These are phyloP conservation scores for Colletotrichum musicola DNA, from an alignment of 2,329 filamentous ascomycete genomes.

Conservation along the genomic window DNA sequence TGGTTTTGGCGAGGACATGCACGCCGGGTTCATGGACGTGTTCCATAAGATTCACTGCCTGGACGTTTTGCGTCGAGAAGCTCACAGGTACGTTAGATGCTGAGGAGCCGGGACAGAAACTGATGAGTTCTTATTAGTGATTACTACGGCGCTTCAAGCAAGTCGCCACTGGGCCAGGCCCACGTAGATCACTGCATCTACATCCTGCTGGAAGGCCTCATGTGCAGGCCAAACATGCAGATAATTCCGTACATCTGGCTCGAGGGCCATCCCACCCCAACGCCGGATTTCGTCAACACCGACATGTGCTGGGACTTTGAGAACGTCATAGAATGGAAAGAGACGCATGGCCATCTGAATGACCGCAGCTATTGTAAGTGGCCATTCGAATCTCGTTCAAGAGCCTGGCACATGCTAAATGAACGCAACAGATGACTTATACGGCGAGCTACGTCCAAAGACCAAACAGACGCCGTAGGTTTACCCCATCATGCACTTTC, in stretches of 20 bases:
- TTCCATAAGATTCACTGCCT: too few relatives aligned
- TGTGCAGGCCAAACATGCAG: constrained; percentile 11
- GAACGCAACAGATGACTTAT: background rate
- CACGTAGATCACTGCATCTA: constrained; percentile 11
- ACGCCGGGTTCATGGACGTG: too few relatives aligned
- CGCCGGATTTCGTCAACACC: constrained; percentile 8
- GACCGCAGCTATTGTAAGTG: background rate
- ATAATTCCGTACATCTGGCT: constrained; percentile 8
- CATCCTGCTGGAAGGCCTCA: constrained; percentile 4
- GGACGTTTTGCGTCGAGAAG: too few relatives aligned
- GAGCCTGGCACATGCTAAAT: background rate
- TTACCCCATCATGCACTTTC: background rate
- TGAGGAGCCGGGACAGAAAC: too few relatives aligned
- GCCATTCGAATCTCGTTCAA: background rate
- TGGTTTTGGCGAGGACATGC: too few relatives aligned
- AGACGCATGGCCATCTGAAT: background rate
- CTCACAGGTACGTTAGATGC: too few relatives aligned
- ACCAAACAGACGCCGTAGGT: background rate
- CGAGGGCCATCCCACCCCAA: background rate
- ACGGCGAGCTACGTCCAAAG: background rate
- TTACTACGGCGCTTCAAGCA: constrained; percentile 1
- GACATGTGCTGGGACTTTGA: constrained; percentile 13
- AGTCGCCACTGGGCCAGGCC: background rate
- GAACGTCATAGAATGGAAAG: background rate
- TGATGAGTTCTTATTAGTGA: background rate